Evolutionary conservation across 768 basidiomycete genomes (phyloP).

Genomic region (Termitomyces sp.): DNA sequence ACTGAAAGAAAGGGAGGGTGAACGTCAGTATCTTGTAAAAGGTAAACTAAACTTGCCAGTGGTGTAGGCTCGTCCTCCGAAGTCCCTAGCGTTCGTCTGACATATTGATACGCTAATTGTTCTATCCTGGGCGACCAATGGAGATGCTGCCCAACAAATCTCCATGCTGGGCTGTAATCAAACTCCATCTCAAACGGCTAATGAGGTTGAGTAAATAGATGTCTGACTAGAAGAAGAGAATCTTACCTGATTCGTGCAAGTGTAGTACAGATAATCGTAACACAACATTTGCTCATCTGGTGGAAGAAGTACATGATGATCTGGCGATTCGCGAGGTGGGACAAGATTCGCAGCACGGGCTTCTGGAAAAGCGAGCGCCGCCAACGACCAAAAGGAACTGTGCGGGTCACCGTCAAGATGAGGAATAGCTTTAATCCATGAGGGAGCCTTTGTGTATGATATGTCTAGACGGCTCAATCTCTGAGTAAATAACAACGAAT

Average conservation of each 20-base stretch:
- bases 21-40: not conserved
- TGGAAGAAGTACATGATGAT: constrained; percentile 38
- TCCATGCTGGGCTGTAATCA: constrained; percentile 59
- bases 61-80: constrained; percentile 38
- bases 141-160: constrained; percentile 49
- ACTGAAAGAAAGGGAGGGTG: constrained; percentile 29
- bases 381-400: constrained; percentile 43
- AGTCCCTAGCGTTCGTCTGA: constrained; percentile 40
- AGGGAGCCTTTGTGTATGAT: constrained; percentile 47
- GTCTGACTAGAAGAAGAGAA: not conserved
- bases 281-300: constrained; percentile 51
- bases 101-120: constrained; percentile 39
- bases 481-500: constrained; percentile 8
- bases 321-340: constrained; percentile 37
- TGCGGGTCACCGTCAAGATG: constrained; percentile 41
- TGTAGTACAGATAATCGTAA: constrained; percentile 52
- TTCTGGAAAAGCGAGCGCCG: constrained; percentile 44
- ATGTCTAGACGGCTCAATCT: constrained; percentile 33
- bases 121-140: constrained; percentile 43
- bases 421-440: constrained; percentile 47
- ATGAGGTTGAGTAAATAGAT: constrained; percentile 2
- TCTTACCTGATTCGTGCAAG: constrained; percentile 42
- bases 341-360: constrained; percentile 33
- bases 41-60: constrained; percentile 31
- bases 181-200: constrained; percentile 54